Percentiles rank a stretch among this genome's conserved stretches.
Conservation (phyloP, 2,329 filamentous ascomycete genomes). For the Fusarium mexicanum region DNA sequence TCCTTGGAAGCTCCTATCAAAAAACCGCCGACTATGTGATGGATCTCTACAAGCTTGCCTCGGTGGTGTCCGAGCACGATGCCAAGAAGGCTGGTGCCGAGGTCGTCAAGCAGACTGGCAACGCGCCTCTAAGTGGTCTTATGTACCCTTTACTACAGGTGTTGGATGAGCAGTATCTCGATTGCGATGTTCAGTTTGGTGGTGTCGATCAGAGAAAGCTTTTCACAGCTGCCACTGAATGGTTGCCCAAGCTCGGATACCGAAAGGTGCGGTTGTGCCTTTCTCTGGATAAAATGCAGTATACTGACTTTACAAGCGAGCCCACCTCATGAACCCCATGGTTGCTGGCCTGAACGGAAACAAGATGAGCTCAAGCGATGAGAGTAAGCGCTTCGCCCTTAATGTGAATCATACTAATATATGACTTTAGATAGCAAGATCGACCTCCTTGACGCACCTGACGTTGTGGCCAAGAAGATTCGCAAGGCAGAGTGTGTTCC, state of each 20-base stretch:
- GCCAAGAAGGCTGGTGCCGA: constrained; percentile 92
- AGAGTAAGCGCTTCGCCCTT: constrained; percentile 55
- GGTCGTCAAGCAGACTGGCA: constrained; percentile 90
- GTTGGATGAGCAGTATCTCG: constrained; percentile 88
- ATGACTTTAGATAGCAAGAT: constrained; percentile 78
- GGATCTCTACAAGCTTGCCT: constrained; percentile 83
- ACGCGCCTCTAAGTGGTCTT: constrained; percentile 69
- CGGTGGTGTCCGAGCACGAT: constrained; percentile 78
- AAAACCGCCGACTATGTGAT: constrained; percentile 78
- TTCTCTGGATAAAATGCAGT: neutral
- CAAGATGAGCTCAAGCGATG: constrained; percentile 86
- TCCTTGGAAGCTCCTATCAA: constrained; percentile 87
- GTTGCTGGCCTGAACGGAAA: constrained; percentile 84
- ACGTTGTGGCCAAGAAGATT: constrained; percentile 82
- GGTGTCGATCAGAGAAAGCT: constrained; percentile 88
- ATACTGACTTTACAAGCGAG: constrained; percentile 44
- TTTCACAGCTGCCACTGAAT: constrained; percentile 85
- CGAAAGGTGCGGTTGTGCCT: constrained; percentile 59
- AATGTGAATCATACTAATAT: neutral
- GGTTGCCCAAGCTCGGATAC: constrained; percentile 87
- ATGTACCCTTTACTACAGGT: constrained; percentile 73
- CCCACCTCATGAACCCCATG: constrained; percentile 72
- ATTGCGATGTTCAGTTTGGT: constrained; percentile 89
- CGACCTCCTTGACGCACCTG: constrained; percentile 84
- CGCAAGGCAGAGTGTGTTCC: constrained; percentile 85